Percentiles rank a stretch among this genome's conserved stretches.
phyloP scores from a whole-genome alignment of 345 rosid species.

The Moricandia moricandioides region DNA sequence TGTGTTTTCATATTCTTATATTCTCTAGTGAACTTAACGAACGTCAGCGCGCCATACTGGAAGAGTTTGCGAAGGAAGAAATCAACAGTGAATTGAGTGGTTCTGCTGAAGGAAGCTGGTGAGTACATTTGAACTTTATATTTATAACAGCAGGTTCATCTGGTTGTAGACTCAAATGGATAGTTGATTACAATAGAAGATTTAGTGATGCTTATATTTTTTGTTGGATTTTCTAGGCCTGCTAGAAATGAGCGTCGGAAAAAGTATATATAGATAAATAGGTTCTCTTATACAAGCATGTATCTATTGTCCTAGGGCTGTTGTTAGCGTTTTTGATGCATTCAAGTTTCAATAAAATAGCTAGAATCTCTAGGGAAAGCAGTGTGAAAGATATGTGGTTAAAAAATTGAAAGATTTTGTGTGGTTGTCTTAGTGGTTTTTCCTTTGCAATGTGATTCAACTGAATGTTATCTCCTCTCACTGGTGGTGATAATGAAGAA shows the following conservation, averaged over 20 bases:
- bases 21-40: slow-evolving; percentile 57
- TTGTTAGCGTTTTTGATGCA: neutral
- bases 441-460: slow-evolving; percentile 5
- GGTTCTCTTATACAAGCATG: slow-evolving; percentile 1
- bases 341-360: neutral
- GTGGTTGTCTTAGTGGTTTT: neutral
- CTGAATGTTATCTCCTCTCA: slow-evolving; percentile 23
- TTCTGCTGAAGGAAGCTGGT: slow-evolving; percentile 59
- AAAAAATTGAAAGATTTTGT: neutral
- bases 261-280: neutral
- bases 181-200: slow-evolving; percentile 9
- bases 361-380: slow-evolving; percentile 1
- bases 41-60: slow-evolving; percentile 73
- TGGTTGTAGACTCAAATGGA: slow-evolving; percentile 12
- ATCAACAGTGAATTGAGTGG: slow-evolving; percentile 48
- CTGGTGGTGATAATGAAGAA: slow-evolving; percentile 58
- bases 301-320: neutral
- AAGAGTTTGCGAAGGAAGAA: slow-evolving; percentile 88
- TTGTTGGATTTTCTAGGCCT: neutral
- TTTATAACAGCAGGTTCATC: slow-evolving; percentile 9
- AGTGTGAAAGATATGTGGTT: neutral
- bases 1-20: slow-evolving; percentile 8
- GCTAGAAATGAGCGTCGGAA: neutral
- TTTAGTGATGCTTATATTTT: neutral
- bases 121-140: slow-evolving; percentile 24